Percentiles rank a stretch among this genome's conserved stretches.
Conservation (phyloP, 208 protist genomes). For the Crithidia sp. region DNA sequence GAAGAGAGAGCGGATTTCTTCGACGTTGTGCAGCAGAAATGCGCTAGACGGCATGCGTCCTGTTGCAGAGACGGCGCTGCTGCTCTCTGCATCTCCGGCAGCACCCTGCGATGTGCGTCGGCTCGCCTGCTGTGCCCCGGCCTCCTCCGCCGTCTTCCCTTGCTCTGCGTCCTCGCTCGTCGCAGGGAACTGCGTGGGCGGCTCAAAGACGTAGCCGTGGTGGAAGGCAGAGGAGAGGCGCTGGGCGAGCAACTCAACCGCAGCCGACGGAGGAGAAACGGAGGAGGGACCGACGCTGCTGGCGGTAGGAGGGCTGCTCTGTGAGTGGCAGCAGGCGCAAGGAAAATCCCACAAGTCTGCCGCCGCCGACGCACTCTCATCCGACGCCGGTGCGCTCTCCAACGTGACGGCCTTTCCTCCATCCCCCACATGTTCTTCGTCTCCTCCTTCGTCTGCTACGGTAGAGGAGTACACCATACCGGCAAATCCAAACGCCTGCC, state of each 20-base stretch:
- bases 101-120: not conserved
- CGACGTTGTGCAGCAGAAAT: slow-evolving; percentile 41
- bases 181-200: slow-evolving; percentile 3
- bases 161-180: not conserved
- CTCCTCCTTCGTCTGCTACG: not conserved
- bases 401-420: not conserved
- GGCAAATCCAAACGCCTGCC: slow-evolving; percentile 44
- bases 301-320: not conserved
- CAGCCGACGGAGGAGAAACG: not conserved
- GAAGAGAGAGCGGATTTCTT: slow-evolving; percentile 57
- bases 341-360: slow-evolving; percentile 32
- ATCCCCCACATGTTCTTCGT: not conserved
- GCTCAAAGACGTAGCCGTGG: slow-evolving; percentile 47
- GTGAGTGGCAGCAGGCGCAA: slow-evolving; percentile 25
- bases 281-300: not conserved
- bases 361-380: not conserved
- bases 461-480: slow-evolving; percentile 35
- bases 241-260: slow-evolving; percentile 2
- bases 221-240: slow-evolving; percentile 32
- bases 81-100: not conserved
- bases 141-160: not conserved
- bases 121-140: no score
- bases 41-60: slow-evolving; percentile 11
- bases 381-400: not conserved
- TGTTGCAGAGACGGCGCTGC: not conserved